Base-by-base conservation (phyloP, 2,329 filamentous ascomycete genomes). In the Cercospora beticola region DNA sequence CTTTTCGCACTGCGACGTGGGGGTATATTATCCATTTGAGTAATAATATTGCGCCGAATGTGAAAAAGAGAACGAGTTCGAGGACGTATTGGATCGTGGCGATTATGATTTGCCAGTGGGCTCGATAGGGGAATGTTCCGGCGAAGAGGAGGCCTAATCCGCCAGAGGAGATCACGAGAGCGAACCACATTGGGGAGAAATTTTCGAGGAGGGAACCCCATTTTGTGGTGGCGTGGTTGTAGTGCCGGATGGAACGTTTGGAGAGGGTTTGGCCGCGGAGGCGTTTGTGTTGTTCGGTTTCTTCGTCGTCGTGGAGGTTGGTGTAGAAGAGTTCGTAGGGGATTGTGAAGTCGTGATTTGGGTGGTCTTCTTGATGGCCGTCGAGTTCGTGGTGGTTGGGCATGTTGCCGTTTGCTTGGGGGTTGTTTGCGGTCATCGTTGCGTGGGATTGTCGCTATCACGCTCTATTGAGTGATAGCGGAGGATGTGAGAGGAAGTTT, bases 261-360 rank as follows among this genome's bases (percentile, higher is more conserved):
- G 28, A 21, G 18, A 69, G 43, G 28, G 16, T 5, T 16, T 69
- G 67, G 12, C 64, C 64, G 58, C 67, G 33, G 18, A 36, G 67
- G 33, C 58, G 30, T 30, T 69, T 69, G 67, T 67, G 67, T 43
- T 67, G 67, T 31, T 67, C 64, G n/a, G 67, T 69, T 36, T 59
- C 52, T 52, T 16, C 64, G 33, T 69, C 67, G 36, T 69, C 64
- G 16, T 64, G 18, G 14, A 69, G 49, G 5, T 21, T 18, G 23
- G 21, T n/a, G 26, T 64, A 59, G 16, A 67, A 16, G 18, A 66
- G 56, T 10, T 59, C 40, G 58, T 57, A 69, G 36, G 67, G 64
- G 21, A 67, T 33, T 6, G 57, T 64, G 36, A 69, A 60, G 36
- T 69, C 67, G 62, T 56, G 52, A 33, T 1, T 33, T 33, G 31